Evolutionary conservation across 768 basidiomycete genomes (phyloP).

Genomic region (Lyophyllum decastes): DNA sequence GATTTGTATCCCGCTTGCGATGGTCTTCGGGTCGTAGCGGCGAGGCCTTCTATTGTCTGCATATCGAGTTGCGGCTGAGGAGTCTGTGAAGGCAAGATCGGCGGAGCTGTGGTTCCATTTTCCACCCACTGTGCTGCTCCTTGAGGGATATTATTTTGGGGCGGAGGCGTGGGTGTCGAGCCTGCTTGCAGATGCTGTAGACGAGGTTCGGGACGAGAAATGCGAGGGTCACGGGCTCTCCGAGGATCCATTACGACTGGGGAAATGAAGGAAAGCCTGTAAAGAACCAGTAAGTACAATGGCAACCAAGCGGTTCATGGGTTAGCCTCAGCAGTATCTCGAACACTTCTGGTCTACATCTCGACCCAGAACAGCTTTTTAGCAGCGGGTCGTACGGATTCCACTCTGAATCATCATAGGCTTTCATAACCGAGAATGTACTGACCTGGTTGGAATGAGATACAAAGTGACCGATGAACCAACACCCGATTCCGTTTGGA

Average conservation of each 20-base stretch:
- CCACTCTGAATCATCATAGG: conserved; percentile 91
- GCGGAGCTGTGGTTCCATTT: conserved; percentile 20
- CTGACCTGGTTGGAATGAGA: conserved; percentile 6
- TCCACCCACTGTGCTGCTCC: conserved; percentile 24
- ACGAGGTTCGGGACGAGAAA: conserved; percentile 70
- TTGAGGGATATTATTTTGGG: conserved; percentile 19
- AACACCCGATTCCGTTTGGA: not conserved
- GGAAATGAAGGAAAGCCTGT: conserved; percentile 13
- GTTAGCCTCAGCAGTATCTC: conserved; percentile 87
- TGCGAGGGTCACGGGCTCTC: conserved; percentile 77
- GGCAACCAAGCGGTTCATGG: not conserved
- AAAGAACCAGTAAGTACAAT: conserved; percentile 1
- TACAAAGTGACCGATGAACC: not conserved
- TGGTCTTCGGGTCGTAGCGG: not conserved
- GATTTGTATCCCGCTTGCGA: conserved; percentile 47
- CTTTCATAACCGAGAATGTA: not conserved
- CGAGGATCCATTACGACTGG: conserved; percentile 67
- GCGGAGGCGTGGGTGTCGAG: conserved; percentile 36
- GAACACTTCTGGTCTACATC: conserved; percentile 78
- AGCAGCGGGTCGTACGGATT: conserved; percentile 71
- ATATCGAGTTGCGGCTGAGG: conserved; percentile 1
- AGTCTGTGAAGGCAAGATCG: conserved; percentile 10
- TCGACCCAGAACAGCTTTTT: conserved; percentile 53
- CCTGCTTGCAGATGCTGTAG: conserved; percentile 49
- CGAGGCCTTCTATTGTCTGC: not conserved